A percentile compares a stretch with the other conserved stretches of the same genome.
These are phyloP conservation scores for Ustilaginoidea virens DNA, from an alignment of 2,329 filamentous ascomycete genomes.

Conservation along the genomic window DNA sequence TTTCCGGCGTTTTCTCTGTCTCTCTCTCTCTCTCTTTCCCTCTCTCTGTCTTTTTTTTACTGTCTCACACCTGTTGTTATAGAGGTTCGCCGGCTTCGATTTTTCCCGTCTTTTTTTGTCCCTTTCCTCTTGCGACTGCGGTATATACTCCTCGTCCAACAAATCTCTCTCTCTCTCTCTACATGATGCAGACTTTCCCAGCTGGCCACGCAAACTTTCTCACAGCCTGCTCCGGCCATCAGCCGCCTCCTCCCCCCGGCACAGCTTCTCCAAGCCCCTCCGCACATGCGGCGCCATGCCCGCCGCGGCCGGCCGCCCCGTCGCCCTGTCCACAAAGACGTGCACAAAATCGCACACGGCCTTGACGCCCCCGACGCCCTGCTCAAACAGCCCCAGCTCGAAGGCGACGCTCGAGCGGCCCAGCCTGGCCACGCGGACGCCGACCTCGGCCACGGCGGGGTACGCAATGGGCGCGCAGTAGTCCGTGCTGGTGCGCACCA, in stretches of 20 bases:
- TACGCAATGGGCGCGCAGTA: slow-evolving; percentile 74
- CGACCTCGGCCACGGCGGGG: slow-evolving; percentile 68
- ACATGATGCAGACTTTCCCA: too few species aligned
- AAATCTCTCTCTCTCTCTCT: too few species aligned
- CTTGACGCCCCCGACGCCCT: slow-evolving; percentile 55
- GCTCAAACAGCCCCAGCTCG: slow-evolving; percentile 75
- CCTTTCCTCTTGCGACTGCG: too few species aligned
- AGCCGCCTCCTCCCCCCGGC: not conserved
- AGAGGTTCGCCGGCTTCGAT: too few species aligned
- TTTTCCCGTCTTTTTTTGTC: too few species aligned
- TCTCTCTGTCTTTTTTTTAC: too few species aligned
- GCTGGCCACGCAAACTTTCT: too few species aligned
- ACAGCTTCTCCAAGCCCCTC: slow-evolving; percentile 28
- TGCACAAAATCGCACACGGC: slow-evolving; percentile 79
- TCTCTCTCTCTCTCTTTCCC: too few species aligned
- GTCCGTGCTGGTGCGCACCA: slow-evolving; percentile 73
- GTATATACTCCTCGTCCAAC: too few species aligned
- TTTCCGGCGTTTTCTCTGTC: too few species aligned
- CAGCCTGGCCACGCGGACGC: slow-evolving; percentile 66
- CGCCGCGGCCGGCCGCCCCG: slow-evolving; percentile 46
- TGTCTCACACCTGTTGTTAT: too few species aligned
- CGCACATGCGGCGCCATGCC: slow-evolving; percentile 50
- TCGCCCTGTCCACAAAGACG: slow-evolving; percentile 69
- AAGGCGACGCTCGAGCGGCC: slow-evolving; percentile 81
- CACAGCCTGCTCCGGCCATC: too few species aligned